Evolutionary conservation across 805 yeast species (phyloP).

Genomic region (Candida nonsorbophila): DNA sequence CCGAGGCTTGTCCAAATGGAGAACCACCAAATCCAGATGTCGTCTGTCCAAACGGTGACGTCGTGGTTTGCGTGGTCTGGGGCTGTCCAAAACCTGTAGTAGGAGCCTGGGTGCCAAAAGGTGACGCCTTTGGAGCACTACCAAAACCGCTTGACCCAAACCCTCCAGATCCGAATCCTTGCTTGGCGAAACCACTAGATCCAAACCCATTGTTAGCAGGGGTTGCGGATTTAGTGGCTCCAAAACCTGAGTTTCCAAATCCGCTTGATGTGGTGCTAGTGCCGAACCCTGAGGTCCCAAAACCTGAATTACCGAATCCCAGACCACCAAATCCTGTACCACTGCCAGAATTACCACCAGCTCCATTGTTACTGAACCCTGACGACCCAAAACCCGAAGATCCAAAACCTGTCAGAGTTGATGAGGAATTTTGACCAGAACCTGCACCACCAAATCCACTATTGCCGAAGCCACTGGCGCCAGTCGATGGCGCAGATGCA

Average conservation of each 20-base stretch:
- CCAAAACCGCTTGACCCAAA: constrained; percentile 1
- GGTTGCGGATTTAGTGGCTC: constrained; percentile 2
- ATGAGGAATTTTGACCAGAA: background rate
- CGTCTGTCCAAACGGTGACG: background rate
- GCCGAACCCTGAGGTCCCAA: constrained; percentile 9
- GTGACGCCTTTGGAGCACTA: background rate
- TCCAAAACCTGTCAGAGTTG: constrained; percentile 3
- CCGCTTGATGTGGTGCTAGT: constrained; percentile 1
- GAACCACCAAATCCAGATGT: background rate
- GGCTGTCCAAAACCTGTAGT: constrained; percentile 1
- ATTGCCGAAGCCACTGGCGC: constrained; percentile 5
- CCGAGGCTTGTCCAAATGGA: background rate
- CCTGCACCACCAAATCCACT: constrained; percentile 6
- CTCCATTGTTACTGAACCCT: constrained; percentile 8
- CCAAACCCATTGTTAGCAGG: constrained; percentile 1
- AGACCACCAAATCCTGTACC: constrained; percentile 6
- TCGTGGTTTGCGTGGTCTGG: background rate
- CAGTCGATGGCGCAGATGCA: background rate
- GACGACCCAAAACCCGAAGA: constrained; percentile 5
- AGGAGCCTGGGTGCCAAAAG: constrained; percentile 1
- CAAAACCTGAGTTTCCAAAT: constrained; percentile 2
- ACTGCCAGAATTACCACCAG: constrained; percentile 4
- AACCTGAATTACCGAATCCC: constrained; percentile 8
- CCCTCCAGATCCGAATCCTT: constrained; percentile 3
- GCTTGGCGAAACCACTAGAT: background rate